Base-by-base conservation (phyloP, 768 basidiomycete genomes). In the Cyclocybe aegerita region DNA sequence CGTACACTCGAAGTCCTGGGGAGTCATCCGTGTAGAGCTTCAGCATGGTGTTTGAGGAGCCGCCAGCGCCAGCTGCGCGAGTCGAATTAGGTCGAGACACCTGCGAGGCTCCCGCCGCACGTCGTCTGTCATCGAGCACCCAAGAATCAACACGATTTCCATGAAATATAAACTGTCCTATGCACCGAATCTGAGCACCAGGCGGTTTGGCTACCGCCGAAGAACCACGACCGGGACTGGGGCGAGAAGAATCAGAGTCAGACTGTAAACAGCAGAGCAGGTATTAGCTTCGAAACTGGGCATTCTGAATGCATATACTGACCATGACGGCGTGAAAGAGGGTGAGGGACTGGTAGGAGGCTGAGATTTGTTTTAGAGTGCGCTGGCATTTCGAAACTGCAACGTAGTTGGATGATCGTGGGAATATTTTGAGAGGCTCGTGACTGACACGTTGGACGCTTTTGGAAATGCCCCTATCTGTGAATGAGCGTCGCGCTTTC, bases 1-100 rank as follows among this genome's bases (percentile, higher is more conserved):
- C 94, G 68, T 67, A 98, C 97, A 99, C 93, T 80, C 94, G 85
- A 48, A 99, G 80, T 16, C 97, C 97, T 41, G 92, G 93, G 51
- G 95, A 95, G 65, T 98, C 97, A 66, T 98, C 96, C 35, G 97
- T 98, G 82, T 98, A 98, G 4, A 99, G 79, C 74, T 92, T 93
- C 64, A 99, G 82, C 97, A 99, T 98, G 50, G 97, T 99, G 75
- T 93, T 96, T 50, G 88, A 92, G 34, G 91, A 94, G 48, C 97
- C 97, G 47, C 97, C 97, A 50, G 93, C 93, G 37, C 96, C 94
- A 23, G 95, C 93, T 36, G 93, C 86, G 51, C 95, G 87, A 30
- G 86, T 69, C 1, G 93, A 95, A 65, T 93, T 94, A 17, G 94
- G 93, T 68, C 80, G 84, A 42, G 86, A 64, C 5, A 69, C 85